These are phyloP conservation scores for Eleusine indica DNA, from an alignment of 176 grass and related monocot genomes.

Conservation along the genomic window DNA sequence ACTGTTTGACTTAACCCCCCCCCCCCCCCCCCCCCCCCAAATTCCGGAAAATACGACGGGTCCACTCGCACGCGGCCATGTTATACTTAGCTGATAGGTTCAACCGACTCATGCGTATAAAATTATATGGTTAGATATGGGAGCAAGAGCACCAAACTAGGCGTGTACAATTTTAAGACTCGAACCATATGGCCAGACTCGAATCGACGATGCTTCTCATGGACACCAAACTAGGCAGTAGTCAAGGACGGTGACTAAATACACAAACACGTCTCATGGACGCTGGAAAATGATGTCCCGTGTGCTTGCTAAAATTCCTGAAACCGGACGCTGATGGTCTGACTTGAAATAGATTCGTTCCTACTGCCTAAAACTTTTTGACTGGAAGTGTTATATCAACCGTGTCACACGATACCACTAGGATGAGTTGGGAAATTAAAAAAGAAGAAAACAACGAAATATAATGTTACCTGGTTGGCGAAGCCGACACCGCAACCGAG, in stretches of 20 bases:
- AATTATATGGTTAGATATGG: background rate
- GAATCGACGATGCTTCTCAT: background rate
- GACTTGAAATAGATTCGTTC: conserved; percentile 16
- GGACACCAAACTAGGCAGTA: too few species aligned
- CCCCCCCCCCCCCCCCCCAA: background rate
- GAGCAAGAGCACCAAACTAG: background rate
- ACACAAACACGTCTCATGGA: conserved; percentile 27
- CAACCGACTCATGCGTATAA: background rate
- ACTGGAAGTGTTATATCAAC: conserved; percentile 7
- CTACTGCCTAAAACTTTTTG: conserved; percentile 11
- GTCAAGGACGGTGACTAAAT: conserved; percentile 37
- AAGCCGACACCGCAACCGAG: conserved; percentile 92
- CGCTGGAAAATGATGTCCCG: conserved; percentile 9
- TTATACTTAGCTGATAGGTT: background rate
- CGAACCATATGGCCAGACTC: background rate
- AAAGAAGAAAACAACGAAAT: background rate
- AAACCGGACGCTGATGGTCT: conserved; percentile 17
- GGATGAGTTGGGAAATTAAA: background rate
- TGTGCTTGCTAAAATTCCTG: conserved; percentile 6
- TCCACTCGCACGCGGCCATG: background rate
- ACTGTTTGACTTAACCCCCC: conserved; percentile 41
- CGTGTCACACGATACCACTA: background rate
- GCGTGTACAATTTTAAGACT: background rate
- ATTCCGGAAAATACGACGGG: background rate
- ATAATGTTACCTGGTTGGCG: conserved; percentile 66